Evolutionary conservation across 805 yeast species (phyloP).

Genomic region (Candida xiaguanensis): DNA sequence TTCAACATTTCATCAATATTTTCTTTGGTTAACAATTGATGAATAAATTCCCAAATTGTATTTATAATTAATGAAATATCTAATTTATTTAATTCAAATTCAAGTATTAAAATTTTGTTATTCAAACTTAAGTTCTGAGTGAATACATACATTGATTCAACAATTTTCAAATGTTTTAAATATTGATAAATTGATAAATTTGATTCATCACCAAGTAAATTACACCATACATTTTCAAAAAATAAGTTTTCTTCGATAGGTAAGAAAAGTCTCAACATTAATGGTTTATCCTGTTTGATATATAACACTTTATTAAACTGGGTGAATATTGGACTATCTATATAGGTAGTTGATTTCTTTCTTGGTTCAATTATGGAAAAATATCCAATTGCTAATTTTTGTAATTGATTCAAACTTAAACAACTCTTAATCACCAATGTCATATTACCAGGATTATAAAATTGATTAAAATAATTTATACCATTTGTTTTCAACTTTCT

Average conservation of each 20-base stretch:
- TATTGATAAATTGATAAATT: conserved; percentile 43
- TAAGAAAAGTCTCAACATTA: conserved; percentile 44
- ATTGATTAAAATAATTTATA: conserved; percentile 31
- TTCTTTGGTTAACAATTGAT: conserved; percentile 7
- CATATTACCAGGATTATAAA: conserved; percentile 49
- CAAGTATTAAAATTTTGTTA: conserved; percentile 45
- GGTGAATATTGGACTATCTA: background rate
- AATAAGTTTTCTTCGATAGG: conserved; percentile 27
- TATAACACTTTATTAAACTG: conserved; percentile 23
- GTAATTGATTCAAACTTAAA: conserved; percentile 56
- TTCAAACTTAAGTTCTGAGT: conserved; percentile 33
- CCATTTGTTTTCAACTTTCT: conserved; percentile 35
- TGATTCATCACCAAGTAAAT: conserved; percentile 62
- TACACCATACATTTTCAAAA: conserved; percentile 47
- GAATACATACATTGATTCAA: conserved; percentile 39
- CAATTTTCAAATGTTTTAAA: conserved; percentile 28
- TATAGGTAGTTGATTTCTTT: background rate
- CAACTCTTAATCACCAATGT: conserved; percentile 62
- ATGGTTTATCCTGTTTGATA: conserved; percentile 32
- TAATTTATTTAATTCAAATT: conserved; percentile 38
- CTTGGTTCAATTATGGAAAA: conserved; percentile 33
- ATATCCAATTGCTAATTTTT: conserved; percentile 44
- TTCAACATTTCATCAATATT: background rate
- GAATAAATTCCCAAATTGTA: conserved; percentile 28
- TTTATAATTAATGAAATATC: conserved; percentile 30